Base-by-base conservation (phyloP, 495 filamentous ascomycete genomes). In the Extremus antarcticus region DNA sequence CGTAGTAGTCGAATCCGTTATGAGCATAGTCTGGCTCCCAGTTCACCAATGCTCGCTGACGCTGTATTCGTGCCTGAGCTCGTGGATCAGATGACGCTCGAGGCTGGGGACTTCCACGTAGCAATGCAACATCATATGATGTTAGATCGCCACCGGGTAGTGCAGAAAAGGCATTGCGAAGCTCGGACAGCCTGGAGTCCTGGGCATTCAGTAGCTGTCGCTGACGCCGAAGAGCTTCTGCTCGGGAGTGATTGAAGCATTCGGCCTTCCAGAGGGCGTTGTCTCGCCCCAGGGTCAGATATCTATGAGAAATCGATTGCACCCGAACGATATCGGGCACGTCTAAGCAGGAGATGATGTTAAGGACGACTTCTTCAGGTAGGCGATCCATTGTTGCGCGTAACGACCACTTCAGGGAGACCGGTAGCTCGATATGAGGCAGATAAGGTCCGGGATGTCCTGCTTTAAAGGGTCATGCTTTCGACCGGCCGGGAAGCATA, bases 11-110 rank as follows among this genome's bases (percentile, higher is more conserved):
- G 15, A 86, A 73, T 38, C 71, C 71, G 65, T 87, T 84, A 13
- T 71, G 69, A 15, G 84, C 81, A 55, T 84, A 85, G 3, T 79
- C 78, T 1, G 87, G 86, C 58, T 95, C 88, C 89, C 89, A 94
- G 58, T 85, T 86, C 3, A 81, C 82, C 49, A 85, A 77, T 56
- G 71, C 79, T 70, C 74, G 78, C 63, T 63, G 68, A 53, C 74
- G 71, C 55, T 73, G 69, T 10, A 60, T 68, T 50, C 64, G 59
- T 3, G 70, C 63, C 51, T 71, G 71, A 3, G 58, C 59, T 43
- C 43, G 53, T 21, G 66, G 62, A 17, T 61, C 63, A 29, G 21
- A 49, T 16, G 58, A 53, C 1, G 50, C 40, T 13, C 58, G 48
- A 35, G 53, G 45, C 54, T 51, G 53, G 39, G 43, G 7, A 56